Evolutionary conservation across 2,329 filamentous ascomycete genomes (phyloP), one percentile per base, ranked within the genome.

Genomic region (Cyphellophora attinorum): DNA sequence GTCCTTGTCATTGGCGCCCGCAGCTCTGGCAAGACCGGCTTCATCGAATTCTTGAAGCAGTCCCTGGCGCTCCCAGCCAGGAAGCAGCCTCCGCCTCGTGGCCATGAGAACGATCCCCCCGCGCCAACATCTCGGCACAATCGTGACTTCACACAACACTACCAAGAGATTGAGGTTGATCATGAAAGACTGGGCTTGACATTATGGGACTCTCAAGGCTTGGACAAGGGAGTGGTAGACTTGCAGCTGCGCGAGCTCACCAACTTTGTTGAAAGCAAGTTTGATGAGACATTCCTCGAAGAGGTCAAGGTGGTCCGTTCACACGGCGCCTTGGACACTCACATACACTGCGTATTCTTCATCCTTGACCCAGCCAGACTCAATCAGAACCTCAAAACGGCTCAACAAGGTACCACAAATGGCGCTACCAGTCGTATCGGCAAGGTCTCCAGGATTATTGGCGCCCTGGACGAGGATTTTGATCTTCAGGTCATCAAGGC

Each of bases 231-330:
- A 51, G 76, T 96, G 21, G 86, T 95, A 33, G 91, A 96, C 57
- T 74, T 96, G 46, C 91, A 98, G 60, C 68, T 98, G 46, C 78
- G 88, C 41, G 85, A 93, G 56, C 88, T 96, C 68, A 80, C 82
- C 19, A 73, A 81, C 6, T 98, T 98, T 63, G 68, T 98, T 40
- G 91, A 98, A 67, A 89, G 82, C 67, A 96, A 96, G 60, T 98
- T 98, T 50, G 89, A 98, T 58, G 91, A 98, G 53, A 96, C 91
- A 0, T 93, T 98, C 56, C 77, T 77, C 31, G 91, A 98, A 62
- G 91, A 98, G 66, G 93, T 93, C 73, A 96, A 95, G 67, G 88
- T 98, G 30, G 72, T 95, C 42, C 82, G 91, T 51, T 86, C 88
- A 34, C 89, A 91, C 16, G 89, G 88, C 37, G 82, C 85, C 45